A percentile compares a stretch with the other conserved stretches of the same genome.
Conservation (phyloP, 2,329 filamentous ascomycete species). For the Cercospora zeina region DNA sequence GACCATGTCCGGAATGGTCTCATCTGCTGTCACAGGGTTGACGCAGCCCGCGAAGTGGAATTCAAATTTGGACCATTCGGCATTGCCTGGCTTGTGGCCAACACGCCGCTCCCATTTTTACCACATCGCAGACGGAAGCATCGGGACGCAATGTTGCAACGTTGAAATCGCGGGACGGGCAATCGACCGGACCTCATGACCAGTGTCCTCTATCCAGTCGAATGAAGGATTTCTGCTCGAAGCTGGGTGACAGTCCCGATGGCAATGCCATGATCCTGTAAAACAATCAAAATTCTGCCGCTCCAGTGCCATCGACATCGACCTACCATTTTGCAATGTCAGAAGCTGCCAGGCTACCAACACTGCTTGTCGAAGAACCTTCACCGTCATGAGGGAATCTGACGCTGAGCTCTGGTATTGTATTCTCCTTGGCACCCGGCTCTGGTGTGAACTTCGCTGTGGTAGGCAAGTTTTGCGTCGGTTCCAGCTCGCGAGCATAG, state of each 20-base stretch:
- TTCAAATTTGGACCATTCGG: constrained; percentile 4
- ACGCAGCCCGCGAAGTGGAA: not conserved
- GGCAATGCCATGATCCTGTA: constrained; percentile 23
- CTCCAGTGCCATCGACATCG: not conserved
- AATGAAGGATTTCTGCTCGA: constrained; percentile 19
- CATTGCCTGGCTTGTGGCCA: not conserved
- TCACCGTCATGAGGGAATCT: constrained; percentile 2
- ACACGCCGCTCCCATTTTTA: not conserved
- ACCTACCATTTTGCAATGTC: constrained; percentile 23
- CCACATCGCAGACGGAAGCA: not conserved
- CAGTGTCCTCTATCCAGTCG: not conserved
- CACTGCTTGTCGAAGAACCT: constrained; percentile 22
- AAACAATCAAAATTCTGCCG: not conserved
- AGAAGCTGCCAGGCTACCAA: constrained; percentile 20
- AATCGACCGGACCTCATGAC: not conserved
- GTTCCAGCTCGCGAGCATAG: constrained; percentile 26
- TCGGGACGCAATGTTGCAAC: not conserved
- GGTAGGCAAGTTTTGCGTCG: constrained; percentile 24
- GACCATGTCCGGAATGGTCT: constrained; percentile 3
- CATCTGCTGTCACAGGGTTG: constrained; percentile 1
- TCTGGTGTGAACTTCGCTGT: constrained; percentile 30
- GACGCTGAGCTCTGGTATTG: constrained; percentile 13
- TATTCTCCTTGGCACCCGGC: constrained; percentile 15
- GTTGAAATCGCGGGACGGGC: not conserved
- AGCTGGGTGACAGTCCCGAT: constrained; percentile 11